Conservation (phyloP, 2,329 filamentous ascomycete species). For the Pleomassaria siparia region DNA sequence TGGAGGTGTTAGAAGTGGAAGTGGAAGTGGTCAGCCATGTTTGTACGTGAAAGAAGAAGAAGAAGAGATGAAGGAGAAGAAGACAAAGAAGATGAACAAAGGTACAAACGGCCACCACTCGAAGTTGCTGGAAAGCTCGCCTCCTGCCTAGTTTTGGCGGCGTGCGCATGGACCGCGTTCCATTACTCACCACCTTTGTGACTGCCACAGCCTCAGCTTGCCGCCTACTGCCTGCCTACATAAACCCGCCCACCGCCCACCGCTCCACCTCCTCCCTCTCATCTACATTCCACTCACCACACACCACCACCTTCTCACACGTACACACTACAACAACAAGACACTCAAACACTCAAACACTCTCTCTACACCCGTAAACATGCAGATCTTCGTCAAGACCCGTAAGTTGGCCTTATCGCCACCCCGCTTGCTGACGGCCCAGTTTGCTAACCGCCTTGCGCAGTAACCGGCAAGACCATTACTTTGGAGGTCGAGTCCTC, state of each 20-base stretch:
- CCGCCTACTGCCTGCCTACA: slow-evolving; percentile 26
- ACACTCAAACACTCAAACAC: slow-evolving; percentile 12
- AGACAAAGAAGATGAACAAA: neutral
- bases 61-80: too few relatives aligned
- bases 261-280: slow-evolving; percentile 11
- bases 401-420: slow-evolving; percentile 61
- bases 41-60: neutral
- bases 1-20: neutral
- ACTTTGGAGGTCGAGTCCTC: slow-evolving; percentile 69
- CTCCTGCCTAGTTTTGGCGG: slow-evolving; percentile 27
- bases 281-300: slow-evolving; percentile 21
- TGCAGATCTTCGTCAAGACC: slow-evolving; percentile 99
- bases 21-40: neutral
- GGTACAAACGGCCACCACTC: slow-evolving; percentile 1
- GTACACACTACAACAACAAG: slow-evolving; percentile 7
- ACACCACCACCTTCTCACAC: slow-evolving; percentile 12
- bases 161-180: slow-evolving; percentile 35
- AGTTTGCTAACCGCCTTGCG: slow-evolving; percentile 34
- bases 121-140: slow-evolving; percentile 40
- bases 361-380: slow-evolving; percentile 50
- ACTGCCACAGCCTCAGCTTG: slow-evolving; percentile 39
- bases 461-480: slow-evolving; percentile 69
- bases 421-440: slow-evolving; percentile 19
- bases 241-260: slow-evolving; percentile 6
- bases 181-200: slow-evolving; percentile 29